Evolutionary conservation across 2,329 filamentous ascomycete species (phyloP).

Genomic region (Claviceps sp.): DNA sequence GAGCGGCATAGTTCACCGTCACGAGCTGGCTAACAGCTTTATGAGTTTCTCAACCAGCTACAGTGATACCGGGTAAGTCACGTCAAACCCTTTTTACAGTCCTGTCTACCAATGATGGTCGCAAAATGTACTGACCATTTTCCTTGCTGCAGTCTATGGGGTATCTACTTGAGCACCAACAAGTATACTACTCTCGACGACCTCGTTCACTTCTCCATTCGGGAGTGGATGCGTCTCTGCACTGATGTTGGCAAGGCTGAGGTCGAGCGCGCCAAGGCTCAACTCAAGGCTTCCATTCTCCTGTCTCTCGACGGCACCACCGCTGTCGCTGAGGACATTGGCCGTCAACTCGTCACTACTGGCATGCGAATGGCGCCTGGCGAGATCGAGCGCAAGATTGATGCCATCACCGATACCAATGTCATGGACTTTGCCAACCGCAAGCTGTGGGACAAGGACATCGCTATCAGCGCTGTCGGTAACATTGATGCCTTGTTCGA

Average conservation of each 20-base stretch:
- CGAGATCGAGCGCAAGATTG: conserved; percentile 89
- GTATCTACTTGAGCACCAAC: conserved; percentile 95
- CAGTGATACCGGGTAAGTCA: conserved; percentile 90
- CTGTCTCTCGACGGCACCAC: conserved; percentile 96
- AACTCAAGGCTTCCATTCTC: conserved; percentile 96
- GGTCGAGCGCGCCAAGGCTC: conserved; percentile 95
- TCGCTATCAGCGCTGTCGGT: conserved; percentile 86
- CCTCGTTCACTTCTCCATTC: conserved; percentile 93
- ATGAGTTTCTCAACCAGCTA: conserved; percentile 99
- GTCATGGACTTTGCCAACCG: conserved; percentile 92
- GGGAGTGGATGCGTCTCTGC: conserved; percentile 93
- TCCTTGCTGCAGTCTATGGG: conserved; percentile 64
- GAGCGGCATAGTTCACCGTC: conserved; percentile 83
- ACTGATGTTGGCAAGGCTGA: conserved; percentile 79
- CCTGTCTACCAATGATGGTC: not conserved
- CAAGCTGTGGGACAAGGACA: conserved; percentile 95
- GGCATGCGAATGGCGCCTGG: conserved; percentile 80
- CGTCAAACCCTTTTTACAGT: conserved; percentile 4
- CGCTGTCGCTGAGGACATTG: conserved; percentile 94
- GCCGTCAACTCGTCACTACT: conserved; percentile 95
- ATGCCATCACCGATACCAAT: conserved; percentile 83
- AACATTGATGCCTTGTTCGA: conserved; percentile 77
- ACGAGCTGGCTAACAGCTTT: conserved; percentile 97
- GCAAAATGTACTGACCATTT: not conserved
- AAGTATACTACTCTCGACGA: conserved; percentile 81